phyloP scores from a whole-genome alignment of 148 eudicot species.

The Simmondsia chinensis region DNA sequence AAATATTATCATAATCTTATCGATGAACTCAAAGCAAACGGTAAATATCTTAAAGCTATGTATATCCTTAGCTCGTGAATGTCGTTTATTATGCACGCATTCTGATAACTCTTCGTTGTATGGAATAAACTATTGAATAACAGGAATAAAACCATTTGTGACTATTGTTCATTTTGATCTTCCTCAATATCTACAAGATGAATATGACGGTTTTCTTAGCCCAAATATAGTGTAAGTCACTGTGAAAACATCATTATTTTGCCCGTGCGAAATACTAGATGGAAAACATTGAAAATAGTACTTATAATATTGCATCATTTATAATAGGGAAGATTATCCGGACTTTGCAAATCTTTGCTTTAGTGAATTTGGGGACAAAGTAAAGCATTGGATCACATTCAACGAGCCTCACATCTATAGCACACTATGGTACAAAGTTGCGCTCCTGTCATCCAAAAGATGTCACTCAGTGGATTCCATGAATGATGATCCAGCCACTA shows the following conservation, averaged over 20 bases:
- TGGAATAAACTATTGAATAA: too few relatives aligned
- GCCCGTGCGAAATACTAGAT: too few relatives aligned
- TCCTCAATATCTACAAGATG: constrained; percentile 18
- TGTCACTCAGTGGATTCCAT: constrained; percentile 18
- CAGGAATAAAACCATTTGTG: constrained; percentile 19
- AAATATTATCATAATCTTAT: constrained; percentile 34
- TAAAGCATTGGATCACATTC: constrained; percentile 32
- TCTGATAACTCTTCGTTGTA: too few relatives aligned
- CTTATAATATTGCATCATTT: too few relatives aligned
- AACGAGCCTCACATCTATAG: constrained; percentile 23
- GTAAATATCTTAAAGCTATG: too few relatives aligned
- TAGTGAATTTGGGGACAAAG: constrained; percentile 21
- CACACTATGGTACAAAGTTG: constrained; percentile 2
- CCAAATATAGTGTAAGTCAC: constrained; percentile 32
- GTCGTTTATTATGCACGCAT: background rate
- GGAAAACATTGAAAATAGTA: too few relatives aligned
- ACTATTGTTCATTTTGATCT: constrained; percentile 22
- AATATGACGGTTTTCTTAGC: constrained; percentile 25
- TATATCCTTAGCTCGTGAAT: too few relatives aligned
- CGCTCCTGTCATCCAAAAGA: constrained; percentile 8
- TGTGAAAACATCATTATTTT: too few relatives aligned
- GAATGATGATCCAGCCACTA: constrained; percentile 11
- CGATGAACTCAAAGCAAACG: constrained; percentile 29
- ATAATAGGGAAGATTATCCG: constrained; percentile 20
- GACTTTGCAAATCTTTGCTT: constrained; percentile 24